Conservation (phyloP, 768 basidiomycete species). For the Rhizopogon roseolus region DNA sequence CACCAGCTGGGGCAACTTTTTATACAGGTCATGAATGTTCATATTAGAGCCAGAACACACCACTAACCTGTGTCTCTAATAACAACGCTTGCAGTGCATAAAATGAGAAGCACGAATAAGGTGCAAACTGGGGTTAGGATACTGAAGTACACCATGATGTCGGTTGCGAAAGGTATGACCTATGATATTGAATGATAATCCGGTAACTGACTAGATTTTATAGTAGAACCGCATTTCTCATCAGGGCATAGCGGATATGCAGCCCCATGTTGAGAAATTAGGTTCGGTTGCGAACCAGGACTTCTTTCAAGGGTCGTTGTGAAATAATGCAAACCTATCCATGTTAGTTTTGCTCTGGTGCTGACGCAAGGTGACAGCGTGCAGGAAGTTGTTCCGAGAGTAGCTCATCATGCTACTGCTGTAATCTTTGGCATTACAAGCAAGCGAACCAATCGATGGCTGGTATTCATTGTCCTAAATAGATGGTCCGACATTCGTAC, state of each 20-base stretch:
- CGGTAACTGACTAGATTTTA: neutral
- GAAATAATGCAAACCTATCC: neutral
- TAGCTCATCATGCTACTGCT: neutral
- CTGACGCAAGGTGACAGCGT: neutral
- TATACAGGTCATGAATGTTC: neutral
- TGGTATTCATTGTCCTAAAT: neutral
- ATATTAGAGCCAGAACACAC: neutral
- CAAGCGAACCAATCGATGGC: neutral
- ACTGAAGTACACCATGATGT: neutral
- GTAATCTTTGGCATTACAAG: neutral
- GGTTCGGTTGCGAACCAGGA: neutral
- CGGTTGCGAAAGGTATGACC: neutral
- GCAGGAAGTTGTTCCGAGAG: neutral
- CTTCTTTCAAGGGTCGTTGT: neutral
- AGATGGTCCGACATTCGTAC: neutral
- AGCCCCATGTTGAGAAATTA: neutral
- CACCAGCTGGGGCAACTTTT: neutral
- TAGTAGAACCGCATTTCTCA: neutral
- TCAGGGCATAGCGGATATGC: neutral
- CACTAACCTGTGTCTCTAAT: neutral
- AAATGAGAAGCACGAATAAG: neutral
- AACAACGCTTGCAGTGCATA: neutral
- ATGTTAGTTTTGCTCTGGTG: neutral
- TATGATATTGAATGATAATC: neutral
- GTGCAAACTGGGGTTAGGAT: neutral